phyloP scores from a whole-genome alignment of 148 eudicot genomes.

The Fagopyrum homotropicum region DNA sequence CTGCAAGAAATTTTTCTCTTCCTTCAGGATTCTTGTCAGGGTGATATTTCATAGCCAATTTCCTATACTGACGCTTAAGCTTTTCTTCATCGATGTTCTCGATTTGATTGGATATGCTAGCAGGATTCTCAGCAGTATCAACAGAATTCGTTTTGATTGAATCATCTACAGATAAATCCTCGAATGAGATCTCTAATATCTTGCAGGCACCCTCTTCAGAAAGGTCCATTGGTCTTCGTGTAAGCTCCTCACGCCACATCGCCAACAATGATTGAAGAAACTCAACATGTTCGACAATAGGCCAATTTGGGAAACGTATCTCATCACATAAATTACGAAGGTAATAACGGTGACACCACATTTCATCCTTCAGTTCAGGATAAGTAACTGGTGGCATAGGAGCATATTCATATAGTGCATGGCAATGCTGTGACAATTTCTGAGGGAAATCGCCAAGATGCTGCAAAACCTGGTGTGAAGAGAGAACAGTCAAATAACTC shows the following conservation, averaged over 20 bases:
- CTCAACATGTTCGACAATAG: conserved; percentile 98
- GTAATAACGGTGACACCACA: conserved; percentile 99
- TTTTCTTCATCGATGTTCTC: conserved; percentile 98
- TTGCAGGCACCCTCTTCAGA: conserved; percentile 99
- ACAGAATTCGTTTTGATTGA: conserved; percentile 25
- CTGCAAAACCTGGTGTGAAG: conserved; percentile 70
- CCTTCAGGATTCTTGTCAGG: conserved; percentile 99
- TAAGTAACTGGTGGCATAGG: conserved; percentile 99
- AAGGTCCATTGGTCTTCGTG: conserved; percentile 98
- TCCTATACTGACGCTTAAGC: conserved; percentile 91
- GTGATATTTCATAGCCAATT: conserved; percentile 96
- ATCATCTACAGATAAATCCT: conserved; percentile 74
- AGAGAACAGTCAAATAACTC: not conserved
- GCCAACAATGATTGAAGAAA: conserved; percentile 89
- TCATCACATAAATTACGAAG: conserved; percentile 95
- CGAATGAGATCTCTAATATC: conserved; percentile 81
- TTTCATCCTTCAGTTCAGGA: conserved; percentile 91
- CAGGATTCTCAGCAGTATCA: conserved; percentile 52
- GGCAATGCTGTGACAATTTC: conserved; percentile 94
- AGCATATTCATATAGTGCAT: conserved; percentile 92
- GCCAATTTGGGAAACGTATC: conserved; percentile 94
- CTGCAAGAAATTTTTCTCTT: conserved; percentile 93
- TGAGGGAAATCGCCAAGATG: conserved; percentile 99
- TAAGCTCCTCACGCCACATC: conserved; percentile 99
- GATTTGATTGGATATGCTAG: conserved; percentile 62